These are phyloP conservation scores for Fusarium mexicanum DNA, from an alignment of 2,329 filamentous ascomycete genomes.

Conservation along the genomic window DNA sequence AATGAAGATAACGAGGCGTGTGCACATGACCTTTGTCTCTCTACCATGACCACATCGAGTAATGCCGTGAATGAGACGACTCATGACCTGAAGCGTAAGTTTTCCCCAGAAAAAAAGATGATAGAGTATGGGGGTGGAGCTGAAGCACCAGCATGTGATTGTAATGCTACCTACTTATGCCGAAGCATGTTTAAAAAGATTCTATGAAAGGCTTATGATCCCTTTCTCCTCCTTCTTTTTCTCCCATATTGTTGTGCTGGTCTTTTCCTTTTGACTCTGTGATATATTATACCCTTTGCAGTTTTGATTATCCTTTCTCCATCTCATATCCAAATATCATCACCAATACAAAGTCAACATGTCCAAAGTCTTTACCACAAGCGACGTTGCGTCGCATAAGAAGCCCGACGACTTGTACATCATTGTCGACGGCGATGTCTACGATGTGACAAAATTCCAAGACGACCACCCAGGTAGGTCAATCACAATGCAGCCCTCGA, in stretches of 20 bases:
- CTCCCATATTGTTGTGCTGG: constrained; percentile 1
- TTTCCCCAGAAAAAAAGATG: constrained; percentile 12
- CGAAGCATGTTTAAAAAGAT: constrained; percentile 37
- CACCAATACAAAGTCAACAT: constrained; percentile 60
- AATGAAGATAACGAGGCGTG: constrained; percentile 23
- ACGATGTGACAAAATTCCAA: constrained; percentile 90
- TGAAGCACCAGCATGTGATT: constrained; percentile 40
- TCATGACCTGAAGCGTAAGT: constrained; percentile 27
- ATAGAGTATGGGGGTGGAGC: constrained; percentile 25
- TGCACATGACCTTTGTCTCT: constrained; percentile 35
- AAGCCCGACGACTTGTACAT: constrained; percentile 88
- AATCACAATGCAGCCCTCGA: not conserved
- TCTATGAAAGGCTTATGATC: not conserved
- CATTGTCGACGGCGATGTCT: constrained; percentile 93
- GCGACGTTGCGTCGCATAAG: constrained; percentile 92
- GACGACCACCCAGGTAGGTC: constrained; percentile 81
- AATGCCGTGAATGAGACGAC: constrained; percentile 24
- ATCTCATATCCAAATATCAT: not conserved
- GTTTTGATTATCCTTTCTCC: not conserved
- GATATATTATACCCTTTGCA: not conserved
- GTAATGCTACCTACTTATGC: constrained; percentile 28
- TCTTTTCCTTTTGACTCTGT: not conserved
- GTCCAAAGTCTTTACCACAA: constrained; percentile 85
- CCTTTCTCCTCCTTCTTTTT: not conserved
- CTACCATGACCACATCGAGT: constrained; percentile 34